Base-by-base conservation (phyloP, 2,329 filamentous ascomycete genomes). In the Alternaria sp. region DNA sequence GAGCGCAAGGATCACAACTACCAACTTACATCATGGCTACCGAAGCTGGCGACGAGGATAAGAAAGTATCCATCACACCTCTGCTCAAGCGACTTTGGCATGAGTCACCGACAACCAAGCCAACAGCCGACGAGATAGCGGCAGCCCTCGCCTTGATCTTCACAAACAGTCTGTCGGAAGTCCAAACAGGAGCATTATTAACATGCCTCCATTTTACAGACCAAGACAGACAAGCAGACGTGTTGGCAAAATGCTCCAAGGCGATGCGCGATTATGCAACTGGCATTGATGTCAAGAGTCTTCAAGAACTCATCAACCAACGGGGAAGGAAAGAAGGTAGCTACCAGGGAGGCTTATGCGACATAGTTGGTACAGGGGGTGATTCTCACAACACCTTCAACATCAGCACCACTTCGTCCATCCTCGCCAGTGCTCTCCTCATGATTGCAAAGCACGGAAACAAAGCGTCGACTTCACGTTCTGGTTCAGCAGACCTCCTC, bases 351-450 rank as follows among this genome's bases (percentile, higher is more conserved):
- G 94, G 94, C 4, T 80, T 99, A 75, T 88, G 93, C 76, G 95
- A 99, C 78, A 98, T 99, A 76, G 95, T 99, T 58, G 95, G 95
- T 68, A 99, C 95, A 7, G 95, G 95, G 66, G 95, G 95, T 73
- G 95, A 99, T 81, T 90, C 90, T 21, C 93, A 98, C 83, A 92
- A 96, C 78, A 99, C 95, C 33, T 99, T 97, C 87, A 99, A 99
- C 78, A 94, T 99, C 76, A 95, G 90, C 69, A 99, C 95, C 4
- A 97, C 95, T 6, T 88, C 95, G 2, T 97, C 93, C 17, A 97
- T 99, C 73, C 83, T 99, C 48, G 92, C 92, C 45, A 96, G 93
- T 5, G 88, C 93, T 4, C 82, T 96, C 28, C 85, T 99, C 34
- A 84, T 96, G 70, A 85, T 97, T 56, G 92, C 91, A 66, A 99